Evolutionary conservation across 2,329 filamentous ascomycete species (phyloP).

Genomic region (Ceratocystis albifundus): DNA sequence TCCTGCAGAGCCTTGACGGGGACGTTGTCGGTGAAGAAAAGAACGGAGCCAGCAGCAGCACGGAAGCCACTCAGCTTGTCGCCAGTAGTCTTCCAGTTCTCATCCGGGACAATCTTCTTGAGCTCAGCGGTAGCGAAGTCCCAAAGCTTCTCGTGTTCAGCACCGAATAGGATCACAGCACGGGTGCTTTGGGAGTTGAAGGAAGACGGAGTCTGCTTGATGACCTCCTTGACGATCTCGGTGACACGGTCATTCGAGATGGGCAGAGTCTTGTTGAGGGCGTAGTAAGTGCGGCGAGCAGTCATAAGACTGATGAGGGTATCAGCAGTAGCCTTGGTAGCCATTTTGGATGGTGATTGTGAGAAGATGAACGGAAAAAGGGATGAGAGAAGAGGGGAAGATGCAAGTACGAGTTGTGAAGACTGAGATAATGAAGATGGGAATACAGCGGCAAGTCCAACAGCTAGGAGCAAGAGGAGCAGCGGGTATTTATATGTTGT

Average conservation of each 20-base stretch:
- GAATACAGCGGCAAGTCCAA: constrained; percentile 13
- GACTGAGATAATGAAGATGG: constrained; percentile 6
- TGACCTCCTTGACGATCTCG: constrained; percentile 51
- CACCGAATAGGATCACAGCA: constrained; percentile 63
- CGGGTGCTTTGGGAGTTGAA: constrained; percentile 87
- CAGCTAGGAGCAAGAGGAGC: constrained; percentile 16
- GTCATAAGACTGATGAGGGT: constrained; percentile 52
- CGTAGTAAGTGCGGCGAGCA: constrained; percentile 58
- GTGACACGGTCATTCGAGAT: constrained; percentile 47
- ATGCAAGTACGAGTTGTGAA: constrained; percentile 12
- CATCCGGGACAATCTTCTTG: constrained; percentile 55
- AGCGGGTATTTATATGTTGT: constrained; percentile 20
- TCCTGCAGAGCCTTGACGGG: constrained; percentile 55
- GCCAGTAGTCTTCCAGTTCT: constrained; percentile 45
- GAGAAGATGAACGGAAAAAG: constrained; percentile 6
- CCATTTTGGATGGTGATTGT: constrained; percentile 28
- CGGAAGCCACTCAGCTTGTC: constrained; percentile 46
- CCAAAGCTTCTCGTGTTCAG: constrained; percentile 83
- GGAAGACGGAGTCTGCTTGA: constrained; percentile 60
- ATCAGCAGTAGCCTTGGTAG: constrained; percentile 34
- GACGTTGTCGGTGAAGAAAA: constrained; percentile 75
- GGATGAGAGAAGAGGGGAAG: constrained; percentile 12
- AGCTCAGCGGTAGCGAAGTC: constrained; percentile 55
- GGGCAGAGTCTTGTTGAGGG: constrained; percentile 51
- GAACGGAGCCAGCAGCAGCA: constrained; percentile 64